Percentiles rank a stretch among this genome's conserved stretches.
Evolutionary conservation across 129 eudicot genomes (phyloP).

Genomic region (Tanacetum coccineum): DNA sequence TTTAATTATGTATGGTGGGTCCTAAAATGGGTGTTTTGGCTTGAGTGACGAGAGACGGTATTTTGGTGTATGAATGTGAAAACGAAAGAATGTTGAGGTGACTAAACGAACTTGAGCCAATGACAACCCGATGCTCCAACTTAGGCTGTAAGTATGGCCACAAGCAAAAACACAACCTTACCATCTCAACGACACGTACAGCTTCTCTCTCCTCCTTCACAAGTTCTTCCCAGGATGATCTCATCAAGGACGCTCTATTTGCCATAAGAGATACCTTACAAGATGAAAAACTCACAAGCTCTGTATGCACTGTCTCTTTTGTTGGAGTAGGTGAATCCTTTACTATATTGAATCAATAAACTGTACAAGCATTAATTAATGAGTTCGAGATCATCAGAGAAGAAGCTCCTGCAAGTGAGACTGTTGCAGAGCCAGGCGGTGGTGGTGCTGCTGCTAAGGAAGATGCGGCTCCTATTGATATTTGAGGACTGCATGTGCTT

Average conservation of each 20-base stretch:
- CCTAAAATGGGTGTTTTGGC: too few species aligned
- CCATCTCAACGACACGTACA: too few species aligned
- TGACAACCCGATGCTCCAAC: too few species aligned
- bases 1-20: too few species aligned
- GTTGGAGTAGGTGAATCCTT: conserved; percentile 83
- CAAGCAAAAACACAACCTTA: too few species aligned
- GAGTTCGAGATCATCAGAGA: conserved; percentile 80
- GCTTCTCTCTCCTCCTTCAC: too few species aligned
- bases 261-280: conserved; percentile 91
- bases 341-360: conserved; percentile 59
- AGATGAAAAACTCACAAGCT: conserved; percentile 79
- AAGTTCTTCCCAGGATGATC: conserved; percentile 65
- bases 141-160: too few species aligned
- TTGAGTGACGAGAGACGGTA: too few species aligned
- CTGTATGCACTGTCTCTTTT: conserved; percentile 74
- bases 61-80: too few species aligned
- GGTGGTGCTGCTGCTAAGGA: conserved; percentile 43
- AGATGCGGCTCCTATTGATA: conserved; percentile 71
- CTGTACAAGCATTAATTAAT: conserved; percentile 65
- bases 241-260: conserved; percentile 82
- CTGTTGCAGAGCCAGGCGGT: conserved; percentile 35
- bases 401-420: conserved; percentile 55
- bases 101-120: too few species aligned
- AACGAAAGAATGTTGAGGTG: too few species aligned
- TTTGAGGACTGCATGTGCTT: too few species aligned